Base-by-base conservation (phyloP, 495 filamentous ascomycete genomes). In the Glarea lozoyensis region DNA sequence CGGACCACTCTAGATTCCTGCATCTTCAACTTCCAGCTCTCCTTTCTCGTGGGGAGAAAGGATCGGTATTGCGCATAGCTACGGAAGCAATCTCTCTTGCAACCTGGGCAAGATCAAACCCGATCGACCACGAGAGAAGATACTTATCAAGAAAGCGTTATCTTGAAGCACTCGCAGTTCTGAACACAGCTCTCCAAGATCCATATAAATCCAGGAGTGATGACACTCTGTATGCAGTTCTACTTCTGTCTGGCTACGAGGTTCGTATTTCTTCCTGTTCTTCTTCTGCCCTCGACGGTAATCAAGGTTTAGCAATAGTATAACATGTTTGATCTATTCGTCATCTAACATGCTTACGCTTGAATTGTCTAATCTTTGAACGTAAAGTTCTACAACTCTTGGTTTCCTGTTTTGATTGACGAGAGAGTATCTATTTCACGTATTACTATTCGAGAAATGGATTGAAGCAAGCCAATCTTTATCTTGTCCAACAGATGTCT, bases 191-290 rank as follows among this genome's bases (percentile, higher is more conserved):
- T 10, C 30, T 46, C 15, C 36, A 36, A 46, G 27, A 46, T 18
- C 43, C 43, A 39, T 13, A 30, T 23, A 25, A 46, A 18, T 34
- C 34, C 18, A 40, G 33, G 20, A 25, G 25, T 15, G 36, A 46
- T 40, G 35, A 32, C 16, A 46, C 18, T 15, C 24, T 46, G 25
- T 46, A 46, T 24, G 43, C 43, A 20, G 43, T 46, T 18, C 36
- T 46, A 3, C 34, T 46, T 6, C 27, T 46, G 13, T 46, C 22
- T 40, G 44, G 37, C n/a, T 46, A 46, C 33, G 44, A 46, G 29
- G 44, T 46, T 18, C 21, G 44, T 46, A 7, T 29, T 31, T 23
- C 31, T 11, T 6, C n/a, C 25, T 29, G 7, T n/a, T 29, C 25
- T 29, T n/a, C 25, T 7, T 29, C n/a, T n/a, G 7, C 25, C n/a